These are phyloP conservation scores for Fusarium sterilihyphosum DNA, from an alignment of 2,329 filamentous ascomycete species.

Conservation along the genomic window DNA sequence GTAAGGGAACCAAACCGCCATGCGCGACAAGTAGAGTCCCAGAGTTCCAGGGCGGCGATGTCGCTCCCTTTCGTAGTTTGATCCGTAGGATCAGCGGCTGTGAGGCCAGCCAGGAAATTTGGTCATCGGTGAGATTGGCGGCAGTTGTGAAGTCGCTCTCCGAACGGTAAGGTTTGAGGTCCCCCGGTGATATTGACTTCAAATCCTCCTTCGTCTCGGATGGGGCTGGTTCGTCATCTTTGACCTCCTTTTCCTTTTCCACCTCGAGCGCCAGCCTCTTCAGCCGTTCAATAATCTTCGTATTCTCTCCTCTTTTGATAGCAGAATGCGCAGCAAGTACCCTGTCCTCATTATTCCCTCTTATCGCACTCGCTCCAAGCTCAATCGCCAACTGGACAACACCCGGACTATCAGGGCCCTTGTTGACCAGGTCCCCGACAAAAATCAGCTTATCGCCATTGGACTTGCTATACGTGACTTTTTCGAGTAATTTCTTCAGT, in stretches of 20 bases:
- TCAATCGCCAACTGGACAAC: constrained; percentile 79
- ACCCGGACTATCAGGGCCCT: constrained; percentile 82
- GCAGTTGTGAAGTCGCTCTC: constrained; percentile 34
- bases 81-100: constrained; percentile 30
- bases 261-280: neutral
- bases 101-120: constrained; percentile 26
- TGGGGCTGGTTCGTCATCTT: neutral
- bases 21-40: constrained; percentile 71
- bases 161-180: constrained; percentile 25
- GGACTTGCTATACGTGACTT: constrained; percentile 66
- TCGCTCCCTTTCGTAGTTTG: neutral
- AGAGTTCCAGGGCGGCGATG: constrained; percentile 26
- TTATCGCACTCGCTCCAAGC: constrained; percentile 77
- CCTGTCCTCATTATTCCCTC: constrained; percentile 89
- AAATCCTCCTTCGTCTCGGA: neutral
- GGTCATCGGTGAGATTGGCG: constrained; percentile 1
- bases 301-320: neutral
- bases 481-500: constrained; percentile 69
- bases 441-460: constrained; percentile 74
- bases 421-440: constrained; percentile 80
- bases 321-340: constrained; percentile 64
- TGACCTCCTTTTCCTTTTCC: neutral
- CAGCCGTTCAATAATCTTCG: neutral
- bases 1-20: constrained; percentile 79
- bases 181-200: neutral